Base-by-base conservation (phyloP, 148 eudicot genomes). In the Rhododendron ferrugineum region DNA sequence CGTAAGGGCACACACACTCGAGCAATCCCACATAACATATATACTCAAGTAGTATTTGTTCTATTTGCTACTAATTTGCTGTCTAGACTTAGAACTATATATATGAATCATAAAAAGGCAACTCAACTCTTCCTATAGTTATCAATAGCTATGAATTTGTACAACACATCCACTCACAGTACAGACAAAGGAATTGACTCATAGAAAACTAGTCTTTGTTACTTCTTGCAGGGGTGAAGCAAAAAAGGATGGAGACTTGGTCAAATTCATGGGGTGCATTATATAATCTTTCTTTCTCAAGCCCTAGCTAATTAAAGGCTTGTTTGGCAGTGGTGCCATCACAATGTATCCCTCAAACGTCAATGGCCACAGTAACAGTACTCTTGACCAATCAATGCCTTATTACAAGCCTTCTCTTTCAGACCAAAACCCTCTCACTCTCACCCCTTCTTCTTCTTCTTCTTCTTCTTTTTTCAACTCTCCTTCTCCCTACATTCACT, bases 401-500 rank as follows among this genome's bases (percentile, higher is more conserved):
- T 44, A 34, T 28, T 44, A 11, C 73, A 28, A 3, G 34, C 62
- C 26, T 13, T 83, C 30, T 66, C 72, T 75, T 54, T 62, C 72
- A 47, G 77, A 79, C 46, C 56, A 58, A 23, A n/a, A 22, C 80
- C 15, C 28, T n/a, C 78, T 20, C 28, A 23, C 11, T 62, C 68
- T 62, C 30, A 23, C 26, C 58, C 40, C 66, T 22, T 76, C 87
- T 56, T 54, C 82, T 70, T 74, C 66, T n/a, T n/a, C n/a, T n/a
- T n/a, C n/a, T 40, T 81, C 87, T 56, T 40, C 79, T 70, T 74
- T 83, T 15, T 37, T 56, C 34, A 15, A 73, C 79, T 32, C 79
- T 60, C 87, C 85, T 81, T 85, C 90, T 79, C 88, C 90, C 2
- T 82, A n/a, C 42, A 81, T 75, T 32, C 87, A 66, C 62, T 85